These are phyloP conservation scores for Didymella glomerata DNA, from an alignment of 2,329 filamentous ascomycete species.

Conservation along the genomic window DNA sequence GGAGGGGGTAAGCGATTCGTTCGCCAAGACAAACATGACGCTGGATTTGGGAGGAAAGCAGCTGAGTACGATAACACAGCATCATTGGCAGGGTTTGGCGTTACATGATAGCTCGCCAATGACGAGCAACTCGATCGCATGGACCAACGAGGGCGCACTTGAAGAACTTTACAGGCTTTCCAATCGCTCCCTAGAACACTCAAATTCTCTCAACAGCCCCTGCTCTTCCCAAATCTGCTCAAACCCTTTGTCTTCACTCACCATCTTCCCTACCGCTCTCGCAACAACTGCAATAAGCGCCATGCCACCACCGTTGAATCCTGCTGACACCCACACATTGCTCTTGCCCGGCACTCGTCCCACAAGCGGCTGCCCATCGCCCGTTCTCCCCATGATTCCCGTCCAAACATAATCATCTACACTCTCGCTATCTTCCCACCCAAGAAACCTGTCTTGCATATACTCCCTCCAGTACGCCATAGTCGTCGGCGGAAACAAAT, in stretches of 20 bases:
- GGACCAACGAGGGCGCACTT: too few relatives aligned
- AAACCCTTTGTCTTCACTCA: slow-evolving; percentile 42
- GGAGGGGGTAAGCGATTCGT: too few relatives aligned
- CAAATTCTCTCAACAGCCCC: slow-evolving; percentile 51
- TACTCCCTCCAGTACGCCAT: slow-evolving; percentile 58
- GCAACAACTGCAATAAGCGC: slow-evolving; percentile 55
- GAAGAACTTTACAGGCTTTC: not conserved
- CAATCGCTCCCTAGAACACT: slow-evolving; percentile 22
- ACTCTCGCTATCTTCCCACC: slow-evolving; percentile 59
- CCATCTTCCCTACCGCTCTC: slow-evolving; percentile 55
- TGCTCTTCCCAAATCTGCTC: slow-evolving; percentile 39
- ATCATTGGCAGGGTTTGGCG: too few relatives aligned
- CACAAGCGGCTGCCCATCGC: slow-evolving; percentile 56
- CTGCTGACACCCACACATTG: slow-evolving; percentile 57
- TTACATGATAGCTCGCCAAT: too few relatives aligned
- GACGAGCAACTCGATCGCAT: too few relatives aligned
- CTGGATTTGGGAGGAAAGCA: too few relatives aligned
- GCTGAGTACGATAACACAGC: too few relatives aligned
- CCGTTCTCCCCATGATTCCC: slow-evolving; percentile 52
- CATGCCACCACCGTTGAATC: slow-evolving; percentile 64
- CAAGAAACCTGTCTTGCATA: slow-evolving; percentile 59
- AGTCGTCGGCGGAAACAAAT: slow-evolving; percentile 53
- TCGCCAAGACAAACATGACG: too few relatives aligned
- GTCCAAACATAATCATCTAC: slow-evolving; percentile 54
- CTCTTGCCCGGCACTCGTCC: slow-evolving; percentile 53